A percentile compares a stretch with the other conserved stretches of the same genome.
phyloP scores from a whole-genome alignment of 305 asterid species.

The Andrographis paniculata region DNA sequence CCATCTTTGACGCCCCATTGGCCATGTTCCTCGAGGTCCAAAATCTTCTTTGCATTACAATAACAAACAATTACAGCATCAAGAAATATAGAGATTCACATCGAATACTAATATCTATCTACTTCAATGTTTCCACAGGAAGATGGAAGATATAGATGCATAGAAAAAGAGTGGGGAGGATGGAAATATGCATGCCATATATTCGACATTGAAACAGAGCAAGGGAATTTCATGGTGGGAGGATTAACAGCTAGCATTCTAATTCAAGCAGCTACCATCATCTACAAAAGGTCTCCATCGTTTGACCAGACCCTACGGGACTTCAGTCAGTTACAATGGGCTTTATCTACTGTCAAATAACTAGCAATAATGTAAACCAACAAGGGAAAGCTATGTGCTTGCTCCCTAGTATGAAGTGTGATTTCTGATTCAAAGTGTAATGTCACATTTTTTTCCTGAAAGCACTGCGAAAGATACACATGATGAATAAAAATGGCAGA shows the following conservation, averaged over 20 bases:
- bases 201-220: slow-evolving; percentile 31
- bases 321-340: slow-evolving; percentile 41
- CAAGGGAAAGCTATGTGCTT: not conserved
- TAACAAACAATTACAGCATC: no score
- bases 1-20: slow-evolving; percentile 44
- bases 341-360: slow-evolving; percentile 16
- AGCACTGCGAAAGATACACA: not conserved
- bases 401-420: not conserved
- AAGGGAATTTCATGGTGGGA: slow-evolving; percentile 28
- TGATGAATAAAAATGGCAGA: not conserved
- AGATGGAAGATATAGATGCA: slow-evolving; percentile 27
- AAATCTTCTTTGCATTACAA: no score
- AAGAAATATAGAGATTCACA: no score
- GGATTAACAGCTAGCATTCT: slow-evolving; percentile 53
- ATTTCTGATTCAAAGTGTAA: not conserved
- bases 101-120: no score
- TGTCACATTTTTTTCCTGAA: not conserved
- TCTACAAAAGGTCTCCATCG: slow-evolving; percentile 38
- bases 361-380: not conserved
- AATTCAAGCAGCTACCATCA: slow-evolving; percentile 39
- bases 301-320: slow-evolving; percentile 40
- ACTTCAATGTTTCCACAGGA: slow-evolving; percentile 14
- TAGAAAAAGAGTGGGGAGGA: slow-evolving; percentile 41
- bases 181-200: slow-evolving; percentile 41
- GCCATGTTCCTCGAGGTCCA: slow-evolving; percentile 48